Evolutionary conservation across 169 alveolate genomes (phyloP).

Genomic region (Cryptosporidium felis): DNA sequence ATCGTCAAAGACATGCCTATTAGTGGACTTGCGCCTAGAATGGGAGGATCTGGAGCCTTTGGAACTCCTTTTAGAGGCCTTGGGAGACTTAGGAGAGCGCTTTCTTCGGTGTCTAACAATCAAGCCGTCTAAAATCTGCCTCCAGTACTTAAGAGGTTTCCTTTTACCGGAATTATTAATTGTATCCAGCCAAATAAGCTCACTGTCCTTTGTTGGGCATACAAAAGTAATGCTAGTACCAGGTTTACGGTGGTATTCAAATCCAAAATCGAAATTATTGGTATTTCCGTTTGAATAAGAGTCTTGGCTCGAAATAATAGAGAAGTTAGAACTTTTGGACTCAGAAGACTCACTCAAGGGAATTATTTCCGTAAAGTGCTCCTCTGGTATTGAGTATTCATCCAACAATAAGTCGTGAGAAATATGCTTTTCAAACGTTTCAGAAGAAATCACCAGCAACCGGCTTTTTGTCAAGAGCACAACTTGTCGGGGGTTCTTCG

Average conservation of each 20-base stretch:
- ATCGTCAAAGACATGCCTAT: not conserved
- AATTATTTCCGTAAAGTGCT: not conserved
- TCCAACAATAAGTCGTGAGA: constrained; percentile 42
- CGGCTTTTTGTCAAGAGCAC: not conserved
- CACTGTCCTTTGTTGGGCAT: constrained; percentile 64
- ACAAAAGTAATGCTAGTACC: not conserved
- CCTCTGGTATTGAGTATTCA: constrained; percentile 27
- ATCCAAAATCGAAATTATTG: not conserved
- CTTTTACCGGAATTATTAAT: not conserved
- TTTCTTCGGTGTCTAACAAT: not conserved
- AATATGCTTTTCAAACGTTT: constrained; percentile 18
- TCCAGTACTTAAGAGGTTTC: constrained; percentile 54
- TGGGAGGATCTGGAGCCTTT: not conserved
- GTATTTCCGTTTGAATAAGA: not conserved
- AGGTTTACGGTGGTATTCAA: too few relatives aligned
- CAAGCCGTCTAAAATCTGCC: constrained; percentile 40
- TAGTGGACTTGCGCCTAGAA: not conserved
- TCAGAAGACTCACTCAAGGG: not conserved
- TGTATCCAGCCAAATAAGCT: constrained; percentile 24
- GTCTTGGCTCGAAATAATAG: not conserved
- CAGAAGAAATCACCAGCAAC: not conserved
- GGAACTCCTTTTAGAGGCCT: not conserved
- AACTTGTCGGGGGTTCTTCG: not conserved
- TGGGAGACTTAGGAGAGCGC: not conserved
- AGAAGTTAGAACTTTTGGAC: not conserved